A percentile compares a stretch with the other conserved stretches of the same genome.
phyloP scores from a whole-genome alignment of 805 yeast genomes.

The Kurtzmaniella cleridarum region DNA sequence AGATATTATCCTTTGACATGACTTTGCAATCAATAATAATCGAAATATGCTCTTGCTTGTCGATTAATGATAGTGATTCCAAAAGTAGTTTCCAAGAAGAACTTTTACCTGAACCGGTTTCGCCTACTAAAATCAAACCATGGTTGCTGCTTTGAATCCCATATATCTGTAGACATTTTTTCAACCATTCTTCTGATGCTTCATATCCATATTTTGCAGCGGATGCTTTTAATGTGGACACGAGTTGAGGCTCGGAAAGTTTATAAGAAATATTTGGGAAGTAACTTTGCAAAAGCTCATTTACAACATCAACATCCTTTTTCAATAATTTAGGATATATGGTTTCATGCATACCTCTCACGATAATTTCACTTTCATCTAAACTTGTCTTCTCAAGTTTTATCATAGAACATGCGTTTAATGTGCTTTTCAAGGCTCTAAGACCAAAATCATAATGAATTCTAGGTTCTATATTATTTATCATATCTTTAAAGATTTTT shows the following conservation, averaged over 20 bases:
- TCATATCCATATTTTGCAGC: conserved; percentile 27
- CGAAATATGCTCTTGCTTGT: conserved; percentile 30
- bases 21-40: conserved; percentile 72
- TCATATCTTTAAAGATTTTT: conserved; percentile 47
- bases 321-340: conserved; percentile 62
- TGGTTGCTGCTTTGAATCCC: conserved; percentile 60
- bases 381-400: conserved; percentile 9
- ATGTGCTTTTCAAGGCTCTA: conserved; percentile 67
- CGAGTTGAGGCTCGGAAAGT: conserved; percentile 20
- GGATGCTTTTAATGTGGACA: conserved; percentile 14
- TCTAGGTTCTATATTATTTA: conserved; percentile 42
- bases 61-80: conserved; percentile 32
- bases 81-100: conserved; percentile 46
- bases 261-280: conserved; percentile 21
- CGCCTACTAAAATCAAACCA: conserved; percentile 80
- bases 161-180: conserved; percentile 55
- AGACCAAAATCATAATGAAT: conserved; percentile 88
- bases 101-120: conserved; percentile 72
- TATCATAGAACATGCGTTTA: conserved; percentile 53
- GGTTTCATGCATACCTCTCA: conserved; percentile 53
- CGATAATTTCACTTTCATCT: conserved; percentile 30
- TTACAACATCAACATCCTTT: conserved; percentile 44
- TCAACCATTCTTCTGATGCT: conserved; percentile 39
- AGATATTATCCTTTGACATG: conserved; percentile 56
- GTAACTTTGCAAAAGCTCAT: conserved; percentile 10